A percentile compares a stretch with the other conserved stretches of the same genome.
Conservation (phyloP, 164 flowering plant species). For the Dillenia turbinata region DNA sequence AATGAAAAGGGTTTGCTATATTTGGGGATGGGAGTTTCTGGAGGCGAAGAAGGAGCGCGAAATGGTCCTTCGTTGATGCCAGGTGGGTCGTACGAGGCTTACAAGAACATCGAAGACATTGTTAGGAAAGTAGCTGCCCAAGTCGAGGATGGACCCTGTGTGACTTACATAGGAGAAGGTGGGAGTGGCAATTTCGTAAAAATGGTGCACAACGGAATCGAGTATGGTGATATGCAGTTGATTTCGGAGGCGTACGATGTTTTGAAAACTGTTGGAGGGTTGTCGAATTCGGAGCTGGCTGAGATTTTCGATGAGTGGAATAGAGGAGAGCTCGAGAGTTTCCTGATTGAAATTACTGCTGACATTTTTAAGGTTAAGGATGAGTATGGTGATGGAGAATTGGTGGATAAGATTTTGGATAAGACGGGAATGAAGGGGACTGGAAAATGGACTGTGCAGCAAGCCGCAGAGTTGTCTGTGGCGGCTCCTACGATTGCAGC, state of each 20-base stretch:
- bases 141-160: constrained; percentile 50
- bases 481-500: constrained; percentile 46
- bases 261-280: constrained; percentile 31
- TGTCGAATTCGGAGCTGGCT: constrained; percentile 30
- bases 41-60: constrained; percentile 46
- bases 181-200: constrained; percentile 46
- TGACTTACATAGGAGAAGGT: constrained; percentile 41
- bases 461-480: constrained; percentile 45
- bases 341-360: constrained; percentile 41
- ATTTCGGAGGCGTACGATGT: constrained; percentile 46
- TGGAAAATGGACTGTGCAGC: constrained; percentile 53
- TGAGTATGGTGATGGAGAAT: constrained; percentile 27
- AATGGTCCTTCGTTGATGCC: constrained; percentile 39
- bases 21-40: constrained; percentile 44
- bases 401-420: constrained; percentile 46
- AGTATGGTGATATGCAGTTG: constrained; percentile 37
- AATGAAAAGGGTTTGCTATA: constrained; percentile 21
- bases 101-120: constrained; percentile 25
- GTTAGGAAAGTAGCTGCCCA: constrained; percentile 46
- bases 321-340: constrained; percentile 40
- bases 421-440: constrained; percentile 53
- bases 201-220: constrained; percentile 49
- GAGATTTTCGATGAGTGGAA: constrained; percentile 42
- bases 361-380: constrained; percentile 39
- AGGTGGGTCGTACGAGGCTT: constrained; percentile 46